phyloP scores from a whole-genome alignment of 2,329 filamentous ascomycete species.

The Alternaria ventricosa region DNA sequence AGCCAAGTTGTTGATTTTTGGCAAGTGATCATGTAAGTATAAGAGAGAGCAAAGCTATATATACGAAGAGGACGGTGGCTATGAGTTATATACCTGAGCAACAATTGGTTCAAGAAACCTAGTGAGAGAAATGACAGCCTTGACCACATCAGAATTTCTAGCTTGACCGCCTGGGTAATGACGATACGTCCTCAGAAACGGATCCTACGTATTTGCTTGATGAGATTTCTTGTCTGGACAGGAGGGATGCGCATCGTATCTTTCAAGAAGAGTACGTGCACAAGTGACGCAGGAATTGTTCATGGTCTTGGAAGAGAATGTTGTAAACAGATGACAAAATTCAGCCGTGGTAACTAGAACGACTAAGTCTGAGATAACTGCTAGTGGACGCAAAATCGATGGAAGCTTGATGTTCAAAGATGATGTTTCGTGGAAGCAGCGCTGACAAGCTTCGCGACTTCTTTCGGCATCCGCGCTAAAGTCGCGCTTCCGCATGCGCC shows the following conservation, averaged over 20 bases:
- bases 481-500: slow-evolving; percentile 11
- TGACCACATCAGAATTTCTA: not conserved
- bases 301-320: not conserved
- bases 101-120: not conserved
- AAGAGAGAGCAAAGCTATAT: not conserved
- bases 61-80: not conserved
- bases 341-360: not conserved
- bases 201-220: not conserved
- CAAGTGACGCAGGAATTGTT: not conserved
- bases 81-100: not conserved
- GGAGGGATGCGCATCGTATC: not conserved
- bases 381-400: not conserved
- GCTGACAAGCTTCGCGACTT: slow-evolving; percentile 12
- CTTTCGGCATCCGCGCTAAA: slow-evolving; percentile 3
- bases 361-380: not conserved
- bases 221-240: not conserved
- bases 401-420: not conserved
- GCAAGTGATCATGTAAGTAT: not conserved
- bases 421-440: not conserved
- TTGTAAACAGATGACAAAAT: not conserved
- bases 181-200: not conserved
- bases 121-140: not conserved
- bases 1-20: not conserved
- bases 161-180: not conserved
- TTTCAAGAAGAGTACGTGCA: not conserved